These are phyloP conservation scores for Mucor circinelloides DNA, from an alignment of 371 early-diverging fungal genomes.

Conservation along the genomic window DNA sequence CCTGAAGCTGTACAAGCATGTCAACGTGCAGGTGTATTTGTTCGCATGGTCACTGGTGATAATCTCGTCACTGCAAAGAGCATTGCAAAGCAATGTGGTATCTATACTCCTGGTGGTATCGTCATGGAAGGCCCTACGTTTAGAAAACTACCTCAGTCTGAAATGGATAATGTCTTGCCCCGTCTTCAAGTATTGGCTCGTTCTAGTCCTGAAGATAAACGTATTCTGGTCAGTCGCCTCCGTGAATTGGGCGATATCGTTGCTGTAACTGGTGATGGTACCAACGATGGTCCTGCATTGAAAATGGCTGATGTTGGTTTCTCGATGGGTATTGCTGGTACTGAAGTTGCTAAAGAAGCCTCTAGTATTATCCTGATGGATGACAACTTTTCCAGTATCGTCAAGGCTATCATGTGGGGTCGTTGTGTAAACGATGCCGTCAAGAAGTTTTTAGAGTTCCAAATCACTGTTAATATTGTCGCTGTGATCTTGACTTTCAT, in stretches of 20 bases:
- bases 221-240: slow-evolving; percentile 64
- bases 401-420: slow-evolving; percentile 77
- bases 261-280: slow-evolving; percentile 82
- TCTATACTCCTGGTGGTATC: slow-evolving; percentile 58
- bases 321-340: slow-evolving; percentile 78
- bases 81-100: slow-evolving; percentile 72
- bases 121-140: slow-evolving; percentile 71
- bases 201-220: slow-evolving; percentile 70
- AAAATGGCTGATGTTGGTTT: slow-evolving; percentile 79
- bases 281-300: slow-evolving; percentile 73
- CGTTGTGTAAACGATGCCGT: slow-evolving; percentile 74
- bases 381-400: slow-evolving; percentile 75
- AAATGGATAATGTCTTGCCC: slow-evolving; percentile 61
- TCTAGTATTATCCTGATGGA: slow-evolving; percentile 75
- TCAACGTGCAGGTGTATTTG: slow-evolving; percentile 72
- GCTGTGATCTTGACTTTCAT: slow-evolving; percentile 66
- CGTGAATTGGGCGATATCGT: slow-evolving; percentile 66
- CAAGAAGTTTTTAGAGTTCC: slow-evolving; percentile 78
- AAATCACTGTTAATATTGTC: slow-evolving; percentile 72
- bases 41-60: slow-evolving; percentile 86
- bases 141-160: slow-evolving; percentile 52
- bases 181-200: slow-evolving; percentile 72
- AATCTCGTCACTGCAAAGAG: slow-evolving; percentile 66
- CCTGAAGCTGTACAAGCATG: slow-evolving; percentile 63
- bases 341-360: slow-evolving; percentile 79